Base-by-base conservation (phyloP, 805 yeast species). In the Candida ortonii region DNA sequence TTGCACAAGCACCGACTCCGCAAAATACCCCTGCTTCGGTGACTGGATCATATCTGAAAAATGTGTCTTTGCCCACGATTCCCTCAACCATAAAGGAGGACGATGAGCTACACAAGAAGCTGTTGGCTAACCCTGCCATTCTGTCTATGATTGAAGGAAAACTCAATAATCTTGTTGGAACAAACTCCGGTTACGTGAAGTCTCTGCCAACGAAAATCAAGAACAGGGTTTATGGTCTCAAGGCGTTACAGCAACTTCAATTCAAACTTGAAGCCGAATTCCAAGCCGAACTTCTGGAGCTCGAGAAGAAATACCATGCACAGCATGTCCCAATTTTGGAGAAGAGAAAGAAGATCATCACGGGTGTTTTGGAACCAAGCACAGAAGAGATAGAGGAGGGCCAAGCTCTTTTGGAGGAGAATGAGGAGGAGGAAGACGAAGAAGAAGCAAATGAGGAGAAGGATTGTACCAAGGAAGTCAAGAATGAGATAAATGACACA, bases 1-100 rank as follows among this genome's bases (percentile, higher is more conserved):
- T 85, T 47, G 83, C 90, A 44, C 78, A 80, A 53, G 97, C 98
- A 6, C 98, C 98, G 28, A 93, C 98, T 1, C 98, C 98, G 5
- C 98, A 93, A 59, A 93, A 93, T 71, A 93, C 98, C 1, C 98
- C 98, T 11, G 85, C 97, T 3, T 79, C 90, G 22, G 84, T 82
- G 22, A 71, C 86, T 25, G 79, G 78, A 42, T 80, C 89, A 15
- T 84, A 79, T 55, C 66, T 87, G 59, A 78, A 73, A 56, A 67
- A 71, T 36, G 71, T 70, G 32, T 71, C 76, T 47, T 77, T 76
- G 15, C 79, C 80, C 14, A 62, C 70, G 20, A 75, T 79, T 32
- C 78, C 86, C 17, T 62, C 69, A 33, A 86, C 96, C 27, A 85
- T 85, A 54, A 73, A 70, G 46, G 96, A 88, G 57, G 84, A 77